Evolutionary conservation across 345 rosid species (phyloP).

Genomic region (Streptanthus diversifolius): DNA sequence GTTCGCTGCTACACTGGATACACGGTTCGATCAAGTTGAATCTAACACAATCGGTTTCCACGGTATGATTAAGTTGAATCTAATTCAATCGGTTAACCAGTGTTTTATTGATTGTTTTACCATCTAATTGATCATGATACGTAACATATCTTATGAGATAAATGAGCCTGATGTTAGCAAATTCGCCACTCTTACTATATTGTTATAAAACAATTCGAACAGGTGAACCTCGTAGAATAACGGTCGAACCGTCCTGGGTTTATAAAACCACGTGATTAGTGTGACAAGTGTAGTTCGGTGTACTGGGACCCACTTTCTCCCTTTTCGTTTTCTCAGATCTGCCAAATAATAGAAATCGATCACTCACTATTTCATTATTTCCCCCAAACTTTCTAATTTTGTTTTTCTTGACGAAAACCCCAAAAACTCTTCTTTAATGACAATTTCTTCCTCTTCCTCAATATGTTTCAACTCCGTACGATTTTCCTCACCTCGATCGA

Average conservation of each 20-base stretch:
- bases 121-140: too few species aligned
- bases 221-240: background rate
- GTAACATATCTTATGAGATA: too few species aligned
- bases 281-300: background rate
- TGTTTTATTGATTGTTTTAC: too few species aligned
- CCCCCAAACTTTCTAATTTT: background rate
- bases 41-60: too few species aligned
- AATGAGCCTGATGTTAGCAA: too few species aligned
- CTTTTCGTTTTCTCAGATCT: slow-evolving; percentile 4
- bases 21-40: too few species aligned
- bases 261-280: background rate
- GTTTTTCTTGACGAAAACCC: background rate
- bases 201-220: background rate
- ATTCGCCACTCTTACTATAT: too few species aligned
- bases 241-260: background rate
- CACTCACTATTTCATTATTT: background rate
- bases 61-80: too few species aligned
- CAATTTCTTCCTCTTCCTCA: slow-evolving; percentile 8
- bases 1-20: too few species aligned
- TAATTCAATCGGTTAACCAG: too few species aligned
- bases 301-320: slow-evolving; percentile 11
- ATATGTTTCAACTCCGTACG: background rate
- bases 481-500: background rate
- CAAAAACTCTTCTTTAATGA: background rate
- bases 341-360: background rate